Evolutionary conservation across 768 basidiomycete genomes (phyloP).

Genomic region (Kondoa subrosea): DNA sequence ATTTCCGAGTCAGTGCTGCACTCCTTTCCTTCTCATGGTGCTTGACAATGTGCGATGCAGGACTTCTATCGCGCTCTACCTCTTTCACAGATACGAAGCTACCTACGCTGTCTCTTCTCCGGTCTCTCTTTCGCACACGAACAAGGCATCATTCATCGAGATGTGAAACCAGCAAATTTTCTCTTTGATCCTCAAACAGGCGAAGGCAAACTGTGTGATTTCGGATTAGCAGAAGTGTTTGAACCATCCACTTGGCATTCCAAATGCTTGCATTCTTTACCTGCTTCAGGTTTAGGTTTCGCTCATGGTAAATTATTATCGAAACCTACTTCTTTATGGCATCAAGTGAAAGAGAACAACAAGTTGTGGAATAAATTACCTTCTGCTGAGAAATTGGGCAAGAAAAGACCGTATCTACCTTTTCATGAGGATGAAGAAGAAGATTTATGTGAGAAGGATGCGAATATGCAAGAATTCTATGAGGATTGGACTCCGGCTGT

Average conservation of each 20-base stretch:
- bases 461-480: constrained; percentile 14
- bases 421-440: constrained; percentile 36
- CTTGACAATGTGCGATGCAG: constrained; percentile 22
- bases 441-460: constrained; percentile 8
- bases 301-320: constrained; percentile 51
- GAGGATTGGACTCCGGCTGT: constrained; percentile 23
- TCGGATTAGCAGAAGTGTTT: constrained; percentile 62
- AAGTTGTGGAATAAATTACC: not conserved
- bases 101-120: constrained; percentile 78
- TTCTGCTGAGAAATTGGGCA: not conserved
- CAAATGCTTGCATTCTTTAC: constrained; percentile 58
- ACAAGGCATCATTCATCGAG: constrained; percentile 96
- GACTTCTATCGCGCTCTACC: constrained; percentile 63
- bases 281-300: constrained; percentile 35
- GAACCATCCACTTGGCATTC: constrained; percentile 27
- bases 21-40: not conserved
- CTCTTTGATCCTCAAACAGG: constrained; percentile 75
- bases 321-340: not conserved
- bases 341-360: not conserved
- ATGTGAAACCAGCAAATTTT: constrained; percentile 97
- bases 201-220: constrained; percentile 76
- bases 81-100: constrained; percentile 59
- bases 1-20: constrained; percentile 59
- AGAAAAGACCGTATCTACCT: not conserved
- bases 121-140: constrained; percentile 79